Conservation (phyloP, 768 basidiomycete species). For the Mycena metata region DNA sequence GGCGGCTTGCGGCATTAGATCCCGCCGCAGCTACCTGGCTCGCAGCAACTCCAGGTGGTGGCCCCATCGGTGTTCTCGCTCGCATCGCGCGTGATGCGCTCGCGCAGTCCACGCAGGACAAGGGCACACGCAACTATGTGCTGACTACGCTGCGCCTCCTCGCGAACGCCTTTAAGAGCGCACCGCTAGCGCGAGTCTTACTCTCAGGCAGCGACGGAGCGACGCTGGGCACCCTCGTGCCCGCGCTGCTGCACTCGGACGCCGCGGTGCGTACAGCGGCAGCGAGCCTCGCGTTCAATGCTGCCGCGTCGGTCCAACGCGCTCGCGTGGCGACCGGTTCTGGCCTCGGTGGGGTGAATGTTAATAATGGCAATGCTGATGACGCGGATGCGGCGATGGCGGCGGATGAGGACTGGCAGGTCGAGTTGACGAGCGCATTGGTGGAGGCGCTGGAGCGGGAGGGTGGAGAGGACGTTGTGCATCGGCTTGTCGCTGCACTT, state of each 20-base stretch:
- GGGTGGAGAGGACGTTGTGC: constrained; percentile 85
- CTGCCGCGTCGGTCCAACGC: constrained; percentile 76
- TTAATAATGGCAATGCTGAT: constrained; percentile 45
- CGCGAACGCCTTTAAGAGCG: constrained; percentile 73
- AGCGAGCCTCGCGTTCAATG: constrained; percentile 86
- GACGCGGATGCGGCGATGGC: constrained; percentile 51
- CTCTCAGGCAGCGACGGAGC: constrained; percentile 48
- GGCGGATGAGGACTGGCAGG: constrained; percentile 86
- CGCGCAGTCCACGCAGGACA: constrained; percentile 41
- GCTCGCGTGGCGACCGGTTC: constrained; percentile 60
- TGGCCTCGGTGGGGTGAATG: constrained; percentile 39
- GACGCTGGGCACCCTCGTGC: constrained; percentile 71
- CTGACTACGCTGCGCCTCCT: constrained; percentile 78
- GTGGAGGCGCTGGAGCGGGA: constrained; percentile 84
- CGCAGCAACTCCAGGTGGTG: constrained; percentile 50
- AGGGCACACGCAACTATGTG: constrained; percentile 66
- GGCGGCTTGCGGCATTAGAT: constrained; percentile 84
- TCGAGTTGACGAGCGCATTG: constrained; percentile 87
- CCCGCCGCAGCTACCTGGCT: constrained; percentile 66
- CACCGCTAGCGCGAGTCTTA: constrained; percentile 58
- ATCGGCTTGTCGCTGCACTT: constrained; percentile 85
- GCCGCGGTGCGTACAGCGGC: constrained; percentile 79
- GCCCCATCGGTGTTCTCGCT: constrained; percentile 63
- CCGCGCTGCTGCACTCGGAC: constrained; percentile 78
- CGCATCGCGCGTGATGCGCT: constrained; percentile 55